A percentile compares a stretch with the other conserved stretches of the same genome.
Evolutionary conservation across 1,139 yeast species (phyloP).

Genomic region (Suhomyces wounanorum): DNA sequence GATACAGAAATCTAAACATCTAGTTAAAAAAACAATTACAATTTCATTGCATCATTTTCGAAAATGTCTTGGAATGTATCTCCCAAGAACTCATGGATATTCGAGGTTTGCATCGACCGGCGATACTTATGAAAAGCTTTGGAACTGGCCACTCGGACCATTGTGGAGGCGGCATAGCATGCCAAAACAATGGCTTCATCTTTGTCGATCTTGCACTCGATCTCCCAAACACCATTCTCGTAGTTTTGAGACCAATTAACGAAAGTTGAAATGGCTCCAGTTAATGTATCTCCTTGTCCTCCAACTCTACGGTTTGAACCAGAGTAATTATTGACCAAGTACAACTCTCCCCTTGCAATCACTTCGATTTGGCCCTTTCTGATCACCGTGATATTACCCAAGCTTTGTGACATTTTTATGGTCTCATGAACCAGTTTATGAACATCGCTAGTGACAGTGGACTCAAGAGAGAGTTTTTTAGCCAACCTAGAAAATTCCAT

Average conservation of each 20-base stretch:
- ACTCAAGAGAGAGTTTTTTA: constrained; percentile 38
- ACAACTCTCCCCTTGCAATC: constrained; percentile 53
- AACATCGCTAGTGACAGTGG: constrained; percentile 26
- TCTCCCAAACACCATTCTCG: constrained; percentile 56
- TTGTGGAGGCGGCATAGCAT: constrained; percentile 69
- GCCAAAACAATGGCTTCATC: constrained; percentile 58
- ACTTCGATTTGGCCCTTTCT: constrained; percentile 72
- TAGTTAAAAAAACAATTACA: neutral
- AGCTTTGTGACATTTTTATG: constrained; percentile 48
- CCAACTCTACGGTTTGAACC: constrained; percentile 80
- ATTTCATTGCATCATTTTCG: constrained; percentile 22
- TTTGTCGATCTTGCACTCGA: constrained; percentile 23
- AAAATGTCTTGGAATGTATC: constrained; percentile 60
- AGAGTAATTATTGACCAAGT: constrained; percentile 39
- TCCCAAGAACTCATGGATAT: constrained; percentile 70
- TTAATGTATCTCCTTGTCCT: constrained; percentile 85
- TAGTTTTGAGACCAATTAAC: constrained; percentile 56
- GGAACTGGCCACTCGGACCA: constrained; percentile 66
- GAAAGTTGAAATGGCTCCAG: constrained; percentile 71
- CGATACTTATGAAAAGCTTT: constrained; percentile 67
- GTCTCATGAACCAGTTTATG: constrained; percentile 32
- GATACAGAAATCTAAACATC: neutral
- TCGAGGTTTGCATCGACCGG: constrained; percentile 84
- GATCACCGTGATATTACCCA: constrained; percentile 67
- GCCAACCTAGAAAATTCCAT: constrained; percentile 77